Evolutionary conservation across 805 yeast species (phyloP).

Genomic region (Yueomyces sp.): DNA sequence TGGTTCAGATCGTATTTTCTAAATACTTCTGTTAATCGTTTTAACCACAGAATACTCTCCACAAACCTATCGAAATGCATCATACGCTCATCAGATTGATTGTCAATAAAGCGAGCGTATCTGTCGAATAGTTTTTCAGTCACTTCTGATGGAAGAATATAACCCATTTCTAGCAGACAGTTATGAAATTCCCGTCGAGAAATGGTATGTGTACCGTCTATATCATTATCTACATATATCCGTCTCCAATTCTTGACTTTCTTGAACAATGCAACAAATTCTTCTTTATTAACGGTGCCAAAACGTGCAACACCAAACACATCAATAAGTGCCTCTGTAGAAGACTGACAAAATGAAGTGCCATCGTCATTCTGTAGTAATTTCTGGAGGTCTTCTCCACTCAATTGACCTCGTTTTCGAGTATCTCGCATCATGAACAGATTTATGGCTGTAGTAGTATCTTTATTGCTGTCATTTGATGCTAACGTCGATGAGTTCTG

Average conservation of each 20-base stretch:
- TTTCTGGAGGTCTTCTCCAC: constrained; percentile 23
- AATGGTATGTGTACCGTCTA: constrained; percentile 22
- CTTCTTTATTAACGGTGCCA: constrained; percentile 22
- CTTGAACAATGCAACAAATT: constrained; percentile 22
- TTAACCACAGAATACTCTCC: constrained; percentile 63
- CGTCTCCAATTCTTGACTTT: constrained; percentile 24
- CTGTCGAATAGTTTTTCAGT: constrained; percentile 25
- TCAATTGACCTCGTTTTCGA: constrained; percentile 17
- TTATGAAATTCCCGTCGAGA: constrained; percentile 21
- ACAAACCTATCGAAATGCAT: constrained; percentile 73
- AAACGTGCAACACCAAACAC: constrained; percentile 24
- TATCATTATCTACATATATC: constrained; percentile 24
- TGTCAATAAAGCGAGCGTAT: constrained; percentile 21
- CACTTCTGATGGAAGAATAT: constrained; percentile 22
- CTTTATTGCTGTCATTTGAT: constrained; percentile 9
- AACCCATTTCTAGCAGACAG: constrained; percentile 22
- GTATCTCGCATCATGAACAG: constrained; percentile 22
- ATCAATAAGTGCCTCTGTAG: constrained; percentile 24
- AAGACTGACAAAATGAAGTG: constrained; percentile 20
- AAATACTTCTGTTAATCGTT: constrained; percentile 66
- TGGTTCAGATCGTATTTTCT: constrained; percentile 63
- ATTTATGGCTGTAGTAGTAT: constrained; percentile 17
- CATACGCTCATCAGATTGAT: constrained; percentile 20
- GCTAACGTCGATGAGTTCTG: not conserved
- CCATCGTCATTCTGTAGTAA: constrained; percentile 24